A percentile compares a stretch with the other conserved stretches of the same genome.
Conservation (phyloP, 208 protist species). For the Sergeia podlipaevii region DNA sequence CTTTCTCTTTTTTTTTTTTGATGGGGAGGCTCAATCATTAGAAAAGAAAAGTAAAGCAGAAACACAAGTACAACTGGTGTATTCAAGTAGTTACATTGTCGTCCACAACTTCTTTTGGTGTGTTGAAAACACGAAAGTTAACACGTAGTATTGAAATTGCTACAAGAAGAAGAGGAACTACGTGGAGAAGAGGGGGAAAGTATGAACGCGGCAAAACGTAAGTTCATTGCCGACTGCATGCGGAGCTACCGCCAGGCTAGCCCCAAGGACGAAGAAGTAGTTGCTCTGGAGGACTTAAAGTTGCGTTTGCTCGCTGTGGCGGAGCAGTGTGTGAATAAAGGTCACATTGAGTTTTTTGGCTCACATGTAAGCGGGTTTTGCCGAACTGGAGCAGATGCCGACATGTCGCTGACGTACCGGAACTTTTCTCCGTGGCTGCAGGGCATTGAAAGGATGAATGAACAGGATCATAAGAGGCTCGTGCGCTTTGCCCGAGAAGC, state of each 20-base stretch:
- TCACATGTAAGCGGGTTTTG: conserved; percentile 86
- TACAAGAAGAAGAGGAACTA: neutral
- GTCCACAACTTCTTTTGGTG: too few species aligned
- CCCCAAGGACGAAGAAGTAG: conserved; percentile 24
- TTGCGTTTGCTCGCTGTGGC: conserved; percentile 62
- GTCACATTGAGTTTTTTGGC: conserved; percentile 74
- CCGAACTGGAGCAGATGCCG: conserved; percentile 66
- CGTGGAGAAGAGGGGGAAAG: neutral
- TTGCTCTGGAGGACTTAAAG: conserved; percentile 51
- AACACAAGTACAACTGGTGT: too few species aligned
- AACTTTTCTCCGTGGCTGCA: conserved; percentile 86
- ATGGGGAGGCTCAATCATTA: too few species aligned
- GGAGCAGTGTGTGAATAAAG: conserved; percentile 81
- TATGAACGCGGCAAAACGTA: conserved; percentile 16
- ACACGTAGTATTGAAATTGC: too few species aligned
- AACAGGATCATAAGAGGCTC: conserved; percentile 68
- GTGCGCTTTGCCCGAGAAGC: conserved; percentile 75
- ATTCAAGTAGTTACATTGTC: too few species aligned
- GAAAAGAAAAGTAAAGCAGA: too few species aligned
- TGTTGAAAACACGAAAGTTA: too few species aligned
- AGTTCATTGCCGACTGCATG: conserved; percentile 79
- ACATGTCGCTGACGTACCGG: conserved; percentile 84
- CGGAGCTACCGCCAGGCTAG: conserved; percentile 43
- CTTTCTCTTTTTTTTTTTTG: too few species aligned
- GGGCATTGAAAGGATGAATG: conserved; percentile 50